A percentile compares a stretch with the other conserved stretches of the same genome.
Conservation (phyloP, 139 green algal genomes). For the Deuterostichococcus epilithicus region DNA sequence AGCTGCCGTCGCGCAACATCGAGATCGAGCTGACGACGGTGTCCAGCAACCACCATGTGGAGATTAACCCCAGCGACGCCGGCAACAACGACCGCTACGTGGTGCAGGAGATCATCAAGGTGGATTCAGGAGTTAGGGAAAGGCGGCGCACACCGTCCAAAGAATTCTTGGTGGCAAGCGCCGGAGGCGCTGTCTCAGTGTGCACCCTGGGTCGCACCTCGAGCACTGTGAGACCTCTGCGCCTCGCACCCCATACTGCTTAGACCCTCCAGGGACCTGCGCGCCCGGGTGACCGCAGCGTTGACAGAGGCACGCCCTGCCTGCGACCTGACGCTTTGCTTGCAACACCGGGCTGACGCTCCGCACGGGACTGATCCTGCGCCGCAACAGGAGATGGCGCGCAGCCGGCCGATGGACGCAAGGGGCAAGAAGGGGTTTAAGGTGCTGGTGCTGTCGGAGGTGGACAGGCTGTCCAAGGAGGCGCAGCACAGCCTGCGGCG, state of each 20-base stretch:
- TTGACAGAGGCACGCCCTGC: no score
- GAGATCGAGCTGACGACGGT: conserved; percentile 96
- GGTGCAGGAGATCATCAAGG: conserved; percentile 94
- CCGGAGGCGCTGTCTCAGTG: no score
- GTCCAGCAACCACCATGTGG: conserved; percentile 85
- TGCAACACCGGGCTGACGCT: no score
- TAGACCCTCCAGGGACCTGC: no score
- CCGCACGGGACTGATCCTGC: no score
- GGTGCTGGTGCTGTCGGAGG: conserved; percentile 93
- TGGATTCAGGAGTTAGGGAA: not conserved
- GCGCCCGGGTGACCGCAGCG: no score
- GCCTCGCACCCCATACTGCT: no score
- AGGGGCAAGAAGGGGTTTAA: conserved; percentile 63
- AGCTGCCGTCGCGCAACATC: conserved; percentile 82
- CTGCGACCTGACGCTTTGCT: no score
- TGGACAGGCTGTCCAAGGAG: conserved; percentile 83
- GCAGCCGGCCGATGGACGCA: conserved; percentile 73
- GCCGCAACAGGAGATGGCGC: conserved; percentile 84
- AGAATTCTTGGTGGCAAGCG: no score
- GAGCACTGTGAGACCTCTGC: no score
- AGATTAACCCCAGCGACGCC: conserved; percentile 92
- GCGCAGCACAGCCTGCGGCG: conserved; percentile 90
- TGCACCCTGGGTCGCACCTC: no score
- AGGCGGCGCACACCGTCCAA: no score
- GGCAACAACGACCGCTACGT: conserved; percentile 93